A percentile compares a stretch with the other conserved stretches of the same genome.
phyloP scores from a whole-genome alignment of 2,329 filamentous ascomycete genomes.

The Fusarium sp. region DNA sequence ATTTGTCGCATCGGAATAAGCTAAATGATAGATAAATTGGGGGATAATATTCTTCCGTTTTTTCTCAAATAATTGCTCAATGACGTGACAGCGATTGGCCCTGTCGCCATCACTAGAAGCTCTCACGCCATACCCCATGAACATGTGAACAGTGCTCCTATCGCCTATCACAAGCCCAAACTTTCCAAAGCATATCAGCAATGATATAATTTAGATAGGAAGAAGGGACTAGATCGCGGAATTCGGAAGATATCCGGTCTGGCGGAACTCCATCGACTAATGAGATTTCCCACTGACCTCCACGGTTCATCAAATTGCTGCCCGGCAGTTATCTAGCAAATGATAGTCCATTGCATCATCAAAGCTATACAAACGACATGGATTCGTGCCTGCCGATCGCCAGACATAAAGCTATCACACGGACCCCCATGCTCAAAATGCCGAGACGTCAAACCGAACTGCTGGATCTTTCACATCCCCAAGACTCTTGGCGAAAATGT shows the following conservation, averaged over 20 bases:
- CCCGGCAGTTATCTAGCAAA: neutral
- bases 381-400: neutral
- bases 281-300: neutral
- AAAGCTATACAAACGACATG: constrained; percentile 5
- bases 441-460: neutral
- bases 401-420: neutral
- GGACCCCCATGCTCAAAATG: neutral
- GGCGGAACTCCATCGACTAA: neutral
- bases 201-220: neutral
- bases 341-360: neutral
- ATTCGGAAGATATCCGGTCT: neutral
- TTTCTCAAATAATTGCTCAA: neutral
- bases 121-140: constrained; percentile 4
- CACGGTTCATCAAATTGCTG: neutral
- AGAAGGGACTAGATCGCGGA: fast-evolving
- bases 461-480: neutral
- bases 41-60: neutral
- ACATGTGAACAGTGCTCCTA: neutral
- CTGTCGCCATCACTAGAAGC: neutral
- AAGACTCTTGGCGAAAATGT: neutral
- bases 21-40: fast-evolving
- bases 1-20: neutral
- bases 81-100: neutral
- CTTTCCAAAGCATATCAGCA: fast-evolving
- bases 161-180: neutral